Percentiles rank a stretch among this genome's conserved stretches.
These are phyloP conservation scores for Apophysomyces elegans DNA, from an alignment of 371 early-diverging fungal species.

Conservation along the genomic window DNA sequence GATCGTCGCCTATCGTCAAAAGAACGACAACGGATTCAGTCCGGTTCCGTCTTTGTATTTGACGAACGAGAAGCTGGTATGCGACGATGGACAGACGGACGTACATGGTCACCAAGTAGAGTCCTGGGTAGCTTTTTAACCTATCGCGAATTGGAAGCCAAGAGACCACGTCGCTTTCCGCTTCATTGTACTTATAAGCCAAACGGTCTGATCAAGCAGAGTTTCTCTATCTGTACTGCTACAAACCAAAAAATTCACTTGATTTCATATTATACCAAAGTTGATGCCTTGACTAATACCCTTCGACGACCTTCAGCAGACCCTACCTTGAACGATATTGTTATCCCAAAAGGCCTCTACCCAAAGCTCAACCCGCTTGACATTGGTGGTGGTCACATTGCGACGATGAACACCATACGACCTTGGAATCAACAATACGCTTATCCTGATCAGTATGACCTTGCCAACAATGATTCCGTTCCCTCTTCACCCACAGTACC, in stretches of 20 bases:
- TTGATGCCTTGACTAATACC: conserved; percentile 64
- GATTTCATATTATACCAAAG: conserved; percentile 83
- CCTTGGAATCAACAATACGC: conserved; percentile 28
- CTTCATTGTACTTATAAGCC: conserved; percentile 56
- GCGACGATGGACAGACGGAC: conserved; percentile 92
- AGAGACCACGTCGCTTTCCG: conserved; percentile 37
- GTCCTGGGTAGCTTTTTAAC: conserved; percentile 84
- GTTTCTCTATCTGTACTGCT: conserved; percentile 80
- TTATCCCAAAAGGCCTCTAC: conserved; percentile 61
- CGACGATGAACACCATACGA: conserved; percentile 32
- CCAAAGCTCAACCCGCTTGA: conserved; percentile 56
- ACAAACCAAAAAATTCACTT: conserved; percentile 82
- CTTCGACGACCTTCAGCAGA: conserved; percentile 55
- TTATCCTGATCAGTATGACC: conserved; percentile 18
- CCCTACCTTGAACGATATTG: conserved; percentile 40
- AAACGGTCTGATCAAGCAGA: conserved; percentile 84
- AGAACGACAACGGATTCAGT: conserved; percentile 78
- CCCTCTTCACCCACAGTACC: conserved; percentile 26
- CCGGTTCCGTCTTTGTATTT: conserved; percentile 88
- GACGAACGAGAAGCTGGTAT: conserved; percentile 90
- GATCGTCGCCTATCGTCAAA: conserved; percentile 77
- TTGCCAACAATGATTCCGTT: conserved; percentile 1
- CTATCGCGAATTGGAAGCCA: conserved; percentile 76
- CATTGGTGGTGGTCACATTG: conserved; percentile 43
- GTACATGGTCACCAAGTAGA: conserved; percentile 86